Evolutionary conservation across 2,329 filamentous ascomycete genomes (phyloP).

Genomic region (Exophiala dermatitidis): DNA sequence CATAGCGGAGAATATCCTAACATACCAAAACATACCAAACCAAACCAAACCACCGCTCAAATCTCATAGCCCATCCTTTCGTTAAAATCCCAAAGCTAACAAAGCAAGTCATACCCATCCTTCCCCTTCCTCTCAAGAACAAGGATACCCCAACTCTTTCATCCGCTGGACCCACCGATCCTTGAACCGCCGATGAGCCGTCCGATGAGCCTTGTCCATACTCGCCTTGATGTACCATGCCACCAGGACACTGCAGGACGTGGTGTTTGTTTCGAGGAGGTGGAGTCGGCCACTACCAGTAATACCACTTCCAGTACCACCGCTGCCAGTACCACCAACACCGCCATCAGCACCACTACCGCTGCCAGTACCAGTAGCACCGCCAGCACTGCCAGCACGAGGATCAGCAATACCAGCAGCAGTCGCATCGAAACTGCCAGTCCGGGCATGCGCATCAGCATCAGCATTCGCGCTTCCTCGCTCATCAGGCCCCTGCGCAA

Average conservation of each 20-base stretch:
- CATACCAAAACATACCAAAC: no score
- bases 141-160: slow-evolving; percentile 11
- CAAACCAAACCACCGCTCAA: no score
- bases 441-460: not conserved
- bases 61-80: no score
- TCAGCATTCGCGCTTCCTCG: not conserved
- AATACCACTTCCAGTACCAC: no score
- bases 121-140: not conserved
- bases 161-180: slow-evolving; percentile 17
- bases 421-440: not conserved
- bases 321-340: no score
- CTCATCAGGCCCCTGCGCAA: not conserved
- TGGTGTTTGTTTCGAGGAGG: slow-evolving; percentile 19
- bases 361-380: no score
- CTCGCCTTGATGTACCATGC: slow-evolving; percentile 22
- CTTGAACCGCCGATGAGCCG: slow-evolving; percentile 19
- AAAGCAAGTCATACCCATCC: not conserved
- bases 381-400: no score
- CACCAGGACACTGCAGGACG: slow-evolving; percentile 18
- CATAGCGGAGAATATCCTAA: no score
- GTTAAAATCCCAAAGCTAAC: no score
- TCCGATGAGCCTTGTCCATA: slow-evolving; percentile 18
- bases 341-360: no score
- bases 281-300: slow-evolving; percentile 9
- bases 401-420: no score